Base-by-base conservation (phyloP, 2,329 filamentous ascomycete genomes). In the Coleophoma eucalyptorum region DNA sequence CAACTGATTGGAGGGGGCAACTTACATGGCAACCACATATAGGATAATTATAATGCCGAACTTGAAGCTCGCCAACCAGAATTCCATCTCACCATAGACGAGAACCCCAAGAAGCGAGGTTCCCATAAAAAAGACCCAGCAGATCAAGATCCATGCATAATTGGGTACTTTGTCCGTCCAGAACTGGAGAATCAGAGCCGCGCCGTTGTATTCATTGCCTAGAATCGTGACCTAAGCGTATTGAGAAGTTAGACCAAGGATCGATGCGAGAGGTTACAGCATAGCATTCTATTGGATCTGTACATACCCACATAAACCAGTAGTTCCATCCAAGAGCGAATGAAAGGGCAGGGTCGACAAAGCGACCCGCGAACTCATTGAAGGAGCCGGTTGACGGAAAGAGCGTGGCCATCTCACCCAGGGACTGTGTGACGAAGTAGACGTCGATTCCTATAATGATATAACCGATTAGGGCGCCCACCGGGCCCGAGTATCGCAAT, bases 131-230 rank as follows among this genome's bases (percentile, higher is more conserved):
- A 74, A 58, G 4, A 66, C 65, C 70, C 70, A 76, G 55, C 70
- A 75, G 6, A 76, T 69, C 6, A 76, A 52, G 18, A 75, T 71
- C 72, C 72, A 76, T 3, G 62, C 73, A 58, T 70, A 77, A 43
- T 67, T 64, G 1, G n/a, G 48, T 15, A 49, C 15, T 11, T 15
- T 43, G 7, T 18, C 32, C 13, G 48, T 83, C 90, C 90, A 96
- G 63, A 88, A 95, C 31, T 82, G 76, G 46, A 95, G 83, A 0
- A 89, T 93, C 20, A 94, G 80, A 3, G 89, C 86, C 1, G 89
- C 90, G 3, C 89, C 88, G 55, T 94, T 89, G 50, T 95, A 86
- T 67, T 95, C 90, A 43, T 94, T 75, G 0, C 90, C 90, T 34
- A 95, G 69, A 0, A 90, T 82, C 34, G 90, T 78, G 2, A 94